Conservation (phyloP, 495 filamentous ascomycete genomes). For the Aspergillus cavernicola region DNA sequence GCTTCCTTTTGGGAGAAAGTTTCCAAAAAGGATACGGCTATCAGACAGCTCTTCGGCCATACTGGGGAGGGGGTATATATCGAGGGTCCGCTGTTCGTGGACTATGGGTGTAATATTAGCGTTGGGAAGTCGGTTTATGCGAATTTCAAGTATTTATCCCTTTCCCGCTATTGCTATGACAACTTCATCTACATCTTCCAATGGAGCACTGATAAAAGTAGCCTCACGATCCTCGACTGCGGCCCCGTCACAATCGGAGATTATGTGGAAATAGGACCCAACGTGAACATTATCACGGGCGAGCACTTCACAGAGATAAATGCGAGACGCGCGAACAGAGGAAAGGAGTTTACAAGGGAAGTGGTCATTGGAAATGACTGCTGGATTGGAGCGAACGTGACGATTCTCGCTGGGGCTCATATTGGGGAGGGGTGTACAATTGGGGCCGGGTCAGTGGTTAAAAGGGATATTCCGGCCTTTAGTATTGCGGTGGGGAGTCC, state of each 20-base stretch:
- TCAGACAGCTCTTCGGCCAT: constrained; percentile 39
- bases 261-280: constrained; percentile 71
- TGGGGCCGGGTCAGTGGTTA: constrained; percentile 47
- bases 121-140: constrained; percentile 49
- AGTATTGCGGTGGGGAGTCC: constrained; percentile 38
- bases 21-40: constrained; percentile 28
- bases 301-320: constrained; percentile 67
- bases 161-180: neutral
- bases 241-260: constrained; percentile 69
- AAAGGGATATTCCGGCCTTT: constrained; percentile 39
- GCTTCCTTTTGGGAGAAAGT: constrained; percentile 32
- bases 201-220: constrained; percentile 4
- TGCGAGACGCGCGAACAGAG: constrained; percentile 48
- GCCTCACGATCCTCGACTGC: constrained; percentile 66
- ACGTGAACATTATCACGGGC: constrained; percentile 62
- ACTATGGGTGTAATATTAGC: constrained; percentile 54
- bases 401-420: constrained; percentile 67
- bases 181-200: neutral
- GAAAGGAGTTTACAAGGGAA: constrained; percentile 18
- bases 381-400: constrained; percentile 75
- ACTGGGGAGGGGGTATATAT: constrained; percentile 43
- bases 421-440: constrained; percentile 45
- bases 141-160: constrained; percentile 45
- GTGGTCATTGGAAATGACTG: constrained; percentile 73
- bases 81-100: constrained; percentile 49